phyloP scores from a whole-genome alignment of 2,329 filamentous ascomycete genomes.

The Microdochium nivale region DNA sequence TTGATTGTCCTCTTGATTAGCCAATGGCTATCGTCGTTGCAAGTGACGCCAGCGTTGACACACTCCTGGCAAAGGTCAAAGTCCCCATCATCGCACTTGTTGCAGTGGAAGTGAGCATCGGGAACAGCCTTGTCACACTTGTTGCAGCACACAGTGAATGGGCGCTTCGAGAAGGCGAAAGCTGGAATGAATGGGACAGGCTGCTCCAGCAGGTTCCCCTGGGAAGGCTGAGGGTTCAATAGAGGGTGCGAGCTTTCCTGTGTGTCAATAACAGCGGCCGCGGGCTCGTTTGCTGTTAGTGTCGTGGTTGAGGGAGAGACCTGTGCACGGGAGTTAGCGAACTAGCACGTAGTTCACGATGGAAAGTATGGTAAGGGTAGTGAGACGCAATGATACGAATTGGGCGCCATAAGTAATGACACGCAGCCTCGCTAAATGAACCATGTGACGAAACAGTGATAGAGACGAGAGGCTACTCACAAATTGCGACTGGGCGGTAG shows the following conservation, averaged over 20 bases:
- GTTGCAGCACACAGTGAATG: slow-evolving; percentile 90
- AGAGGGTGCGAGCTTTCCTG: neutral
- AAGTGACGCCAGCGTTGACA: slow-evolving; percentile 66
- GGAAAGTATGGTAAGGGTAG: no score
- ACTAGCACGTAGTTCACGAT: neutral
- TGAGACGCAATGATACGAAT: no score
- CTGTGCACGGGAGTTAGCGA: neutral
- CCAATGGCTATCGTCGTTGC: slow-evolving; percentile 77
- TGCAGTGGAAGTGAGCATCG: slow-evolving; percentile 87
- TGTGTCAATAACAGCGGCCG: neutral
- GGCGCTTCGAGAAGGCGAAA: neutral
- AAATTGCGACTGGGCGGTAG: neutral
- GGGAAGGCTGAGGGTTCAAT: neutral
- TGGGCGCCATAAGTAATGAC: no score
- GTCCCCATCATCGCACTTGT: slow-evolving; percentile 85
- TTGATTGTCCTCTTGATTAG: slow-evolving; percentile 83
- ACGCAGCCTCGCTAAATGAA: no score
- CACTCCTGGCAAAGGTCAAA: slow-evolving; percentile 86
- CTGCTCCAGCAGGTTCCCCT: neutral
- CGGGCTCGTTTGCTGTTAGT: neutral
- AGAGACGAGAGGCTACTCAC: neutral
- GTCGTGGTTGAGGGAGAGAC: neutral
- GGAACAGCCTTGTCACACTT: slow-evolving; percentile 71
- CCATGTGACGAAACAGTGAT: neutral
- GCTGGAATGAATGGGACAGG: neutral